Conservation (phyloP, 176 grass and related monocot species). For the Oryza glumipatula region DNA sequence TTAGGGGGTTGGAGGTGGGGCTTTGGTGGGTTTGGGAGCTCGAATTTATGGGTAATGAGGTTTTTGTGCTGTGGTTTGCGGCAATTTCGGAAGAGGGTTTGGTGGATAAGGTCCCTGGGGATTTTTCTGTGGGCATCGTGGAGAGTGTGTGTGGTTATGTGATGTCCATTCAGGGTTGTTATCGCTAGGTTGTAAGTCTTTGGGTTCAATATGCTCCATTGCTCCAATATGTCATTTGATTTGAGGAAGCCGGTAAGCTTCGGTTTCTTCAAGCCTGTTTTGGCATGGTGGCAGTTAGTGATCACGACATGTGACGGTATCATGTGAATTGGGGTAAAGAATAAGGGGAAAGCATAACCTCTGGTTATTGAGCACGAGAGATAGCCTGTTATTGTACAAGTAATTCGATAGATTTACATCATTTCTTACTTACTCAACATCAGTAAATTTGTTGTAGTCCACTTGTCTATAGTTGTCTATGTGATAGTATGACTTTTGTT, state of each 20-base stretch:
- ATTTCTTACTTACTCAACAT: neutral
- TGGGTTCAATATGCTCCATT: neutral
- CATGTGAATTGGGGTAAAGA: neutral
- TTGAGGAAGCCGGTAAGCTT: neutral
- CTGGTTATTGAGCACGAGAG: neutral
- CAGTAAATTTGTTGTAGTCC: neutral
- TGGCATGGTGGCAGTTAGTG: neutral
- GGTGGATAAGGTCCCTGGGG: neutral
- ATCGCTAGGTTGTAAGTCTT: neutral
- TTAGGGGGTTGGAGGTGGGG: neutral
- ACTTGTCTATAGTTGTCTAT: neutral
- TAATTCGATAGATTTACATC: constrained; percentile 8
- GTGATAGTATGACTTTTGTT: neutral
- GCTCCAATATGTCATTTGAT: neutral
- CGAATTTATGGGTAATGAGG: neutral
- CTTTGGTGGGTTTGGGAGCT: neutral
- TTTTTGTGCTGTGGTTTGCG: neutral
- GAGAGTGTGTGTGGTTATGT: neutral
- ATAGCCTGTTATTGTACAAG: neutral
- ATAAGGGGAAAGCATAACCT: neutral
- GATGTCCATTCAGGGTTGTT: neutral
- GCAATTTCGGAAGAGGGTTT: neutral
- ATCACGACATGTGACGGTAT: neutral
- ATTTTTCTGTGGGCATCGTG: neutral
- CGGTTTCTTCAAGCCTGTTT: neutral